A percentile compares a stretch with the other conserved stretches of the same genome.
Conservation (phyloP, 768 basidiomycete species). For the Tylopilus plumbeoviolaceoides region DNA sequence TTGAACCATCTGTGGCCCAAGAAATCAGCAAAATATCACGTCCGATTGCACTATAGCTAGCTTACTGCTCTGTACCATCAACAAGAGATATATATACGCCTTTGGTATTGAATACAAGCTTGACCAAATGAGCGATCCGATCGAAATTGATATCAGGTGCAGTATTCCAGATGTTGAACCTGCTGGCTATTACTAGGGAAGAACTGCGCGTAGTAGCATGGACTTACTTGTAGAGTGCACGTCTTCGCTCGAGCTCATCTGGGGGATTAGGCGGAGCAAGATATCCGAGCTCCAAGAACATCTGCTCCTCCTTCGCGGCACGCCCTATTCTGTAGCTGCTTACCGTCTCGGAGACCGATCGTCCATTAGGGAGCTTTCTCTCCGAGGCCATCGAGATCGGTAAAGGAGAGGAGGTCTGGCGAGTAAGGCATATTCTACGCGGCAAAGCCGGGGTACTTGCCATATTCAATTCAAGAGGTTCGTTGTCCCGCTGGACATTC, state of each 20-base stretch:
- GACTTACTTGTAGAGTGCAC: constrained; percentile 79
- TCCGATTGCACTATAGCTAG: constrained; percentile 6
- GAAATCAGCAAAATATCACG: constrained; percentile 8
- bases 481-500: constrained; percentile 24
- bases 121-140: constrained; percentile 87
- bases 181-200: constrained; percentile 25
- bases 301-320: constrained; percentile 63
- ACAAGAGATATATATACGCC: constrained; percentile 78
- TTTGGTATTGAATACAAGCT: constrained; percentile 88
- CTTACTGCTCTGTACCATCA: constrained; percentile 82
- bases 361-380: constrained; percentile 30
- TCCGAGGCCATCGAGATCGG: constrained; percentile 40
- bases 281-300: constrained; percentile 61
- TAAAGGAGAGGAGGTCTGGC: constrained; percentile 63
- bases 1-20: constrained; percentile 77
- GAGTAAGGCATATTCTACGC: constrained; percentile 50
- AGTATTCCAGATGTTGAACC: constrained; percentile 89
- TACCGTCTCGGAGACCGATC: constrained; percentile 32
- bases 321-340: constrained; percentile 39
- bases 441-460: constrained; percentile 46
- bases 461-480: constrained; percentile 28
- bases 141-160: constrained; percentile 88
- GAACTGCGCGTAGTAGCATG: neutral
- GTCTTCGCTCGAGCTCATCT: constrained; percentile 75
- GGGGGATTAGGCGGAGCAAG: constrained; percentile 81